Conservation (phyloP, 768 basidiomycete genomes). For the Suillus paluster region DNA sequence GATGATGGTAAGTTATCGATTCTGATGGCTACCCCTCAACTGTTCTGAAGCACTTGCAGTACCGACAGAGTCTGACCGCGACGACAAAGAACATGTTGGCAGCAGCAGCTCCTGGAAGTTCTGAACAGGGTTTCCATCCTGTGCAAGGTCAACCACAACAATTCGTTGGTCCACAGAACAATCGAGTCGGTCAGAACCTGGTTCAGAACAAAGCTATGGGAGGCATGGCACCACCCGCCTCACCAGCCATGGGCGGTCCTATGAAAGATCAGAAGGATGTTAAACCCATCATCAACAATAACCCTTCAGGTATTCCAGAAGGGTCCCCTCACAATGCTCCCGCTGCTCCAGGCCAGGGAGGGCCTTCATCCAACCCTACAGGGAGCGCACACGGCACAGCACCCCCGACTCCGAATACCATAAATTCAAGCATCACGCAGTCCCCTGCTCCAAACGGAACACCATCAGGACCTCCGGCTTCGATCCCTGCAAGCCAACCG, state of each 20-base stretch:
- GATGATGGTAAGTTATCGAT: slow-evolving; percentile 36
- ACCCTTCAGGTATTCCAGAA: slow-evolving; percentile 35
- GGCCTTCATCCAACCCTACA: slow-evolving; percentile 20
- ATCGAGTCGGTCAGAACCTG: slow-evolving; percentile 34
- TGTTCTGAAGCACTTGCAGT: slow-evolving; percentile 35
- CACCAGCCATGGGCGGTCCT: slow-evolving; percentile 46
- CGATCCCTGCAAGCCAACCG: slow-evolving; percentile 25
- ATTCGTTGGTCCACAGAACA: slow-evolving; percentile 39
- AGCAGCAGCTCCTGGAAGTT: slow-evolving; percentile 34
- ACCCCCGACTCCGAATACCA: slow-evolving; percentile 42
- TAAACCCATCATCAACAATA: slow-evolving; percentile 33
- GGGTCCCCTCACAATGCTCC: slow-evolving; percentile 50
- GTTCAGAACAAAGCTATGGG: slow-evolving; percentile 38
- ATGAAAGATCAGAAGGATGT: slow-evolving; percentile 39
- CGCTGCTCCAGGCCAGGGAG: slow-evolving; percentile 27
- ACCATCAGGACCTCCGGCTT: slow-evolving; percentile 32
- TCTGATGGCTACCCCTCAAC: not conserved
- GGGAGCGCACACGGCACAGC: slow-evolving; percentile 35
- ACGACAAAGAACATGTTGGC: slow-evolving; percentile 35
- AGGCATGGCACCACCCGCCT: slow-evolving; percentile 58
- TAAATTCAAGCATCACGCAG: slow-evolving; percentile 39
- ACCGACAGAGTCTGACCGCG: slow-evolving; percentile 43
- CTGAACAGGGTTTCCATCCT: slow-evolving; percentile 47
- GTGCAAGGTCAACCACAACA: slow-evolving; percentile 38
- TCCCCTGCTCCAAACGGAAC: slow-evolving; percentile 38